Evolutionary conservation across 371 early-diverging fungal species (phyloP).

Genomic region (Mortierella sp.): DNA sequence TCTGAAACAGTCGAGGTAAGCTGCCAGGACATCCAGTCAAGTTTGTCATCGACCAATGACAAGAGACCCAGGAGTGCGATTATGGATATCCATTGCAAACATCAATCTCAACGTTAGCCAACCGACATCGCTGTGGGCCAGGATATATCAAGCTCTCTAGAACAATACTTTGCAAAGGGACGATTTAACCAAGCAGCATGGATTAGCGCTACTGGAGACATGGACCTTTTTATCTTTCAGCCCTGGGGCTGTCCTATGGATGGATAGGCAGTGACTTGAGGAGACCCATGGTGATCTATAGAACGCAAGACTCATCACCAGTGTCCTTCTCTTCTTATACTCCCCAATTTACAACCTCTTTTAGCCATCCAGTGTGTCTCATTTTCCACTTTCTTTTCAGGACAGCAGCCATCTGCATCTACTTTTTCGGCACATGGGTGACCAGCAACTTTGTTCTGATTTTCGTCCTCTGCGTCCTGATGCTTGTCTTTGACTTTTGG

Average conservation of each 20-base stretch:
- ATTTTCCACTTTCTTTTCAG: constrained; percentile 93
- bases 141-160: no score
- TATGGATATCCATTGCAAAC: neutral
- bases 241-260: no score
- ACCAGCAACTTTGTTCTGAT: constrained; percentile 88
- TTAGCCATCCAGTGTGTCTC: constrained; percentile 92
- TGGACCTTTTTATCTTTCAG: no score
- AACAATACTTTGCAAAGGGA: no score
- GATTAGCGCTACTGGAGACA: no score
- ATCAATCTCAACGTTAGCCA: no score
- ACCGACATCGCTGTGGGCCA: no score
- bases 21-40: neutral
- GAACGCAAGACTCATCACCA: no score
- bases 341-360: no score
- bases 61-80: neutral
- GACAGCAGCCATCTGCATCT: constrained; percentile 79
- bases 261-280: no score
- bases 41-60: neutral
- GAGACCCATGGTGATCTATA: no score
- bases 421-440: constrained; percentile 82
- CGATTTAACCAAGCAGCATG: no score
- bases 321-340: neutral
- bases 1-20: constrained; percentile 52
- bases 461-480: constrained; percentile 90
- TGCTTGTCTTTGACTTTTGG: constrained; percentile 98